Evolutionary conservation across 2,329 filamentous ascomycete genomes (phyloP), one percentile per base, ranked within the genome.

Genomic region (Didymellaceae sp.): DNA sequence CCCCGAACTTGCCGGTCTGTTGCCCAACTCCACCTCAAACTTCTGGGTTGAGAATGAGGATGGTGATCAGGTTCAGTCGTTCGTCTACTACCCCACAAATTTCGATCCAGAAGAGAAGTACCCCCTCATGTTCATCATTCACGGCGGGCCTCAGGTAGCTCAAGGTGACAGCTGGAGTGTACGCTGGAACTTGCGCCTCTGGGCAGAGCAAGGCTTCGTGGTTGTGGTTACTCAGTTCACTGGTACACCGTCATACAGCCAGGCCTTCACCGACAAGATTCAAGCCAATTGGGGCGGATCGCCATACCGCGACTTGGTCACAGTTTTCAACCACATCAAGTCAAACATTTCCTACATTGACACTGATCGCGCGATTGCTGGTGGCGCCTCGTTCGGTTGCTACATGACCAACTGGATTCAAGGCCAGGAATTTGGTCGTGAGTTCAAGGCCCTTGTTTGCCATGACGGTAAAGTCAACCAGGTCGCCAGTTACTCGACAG

Each of bases 371-470:
- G 86, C 88, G 1, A 88, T 93, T 1, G 88, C 87, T 1, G 76
- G 89, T 0, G 90, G 90, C 9, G 89, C 88, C 0, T 68, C 70
- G 5, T 77, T 75, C 38, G 75, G 74, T 45, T 71, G 66, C 40
- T 74, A 65, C 67, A 80, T 81, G 64, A 71, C 70, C 48, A 82
- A 95, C 71, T 96, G 91, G 91, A 92, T 96, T 62, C 90, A 96
- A 72, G 92, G 92, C 5, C 88, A 94, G 52, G 82, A 84, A 0
- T 80, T 96, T 0, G 91, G 91, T 26, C 85, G 89, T 38, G 87
- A 88, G 62, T 95, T 97, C 82, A 90, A 90, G 74, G 91, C 91
- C 0, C 80, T 96, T 10, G 91, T 96, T 25, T 90, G 86, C 66
- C 91, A 96, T 68, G 91, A 96, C 62, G 91, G 91, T 42, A 87